phyloP scores from a whole-genome alignment of 2,329 filamentous ascomycete genomes.

The Sporothrix curviconia region DNA sequence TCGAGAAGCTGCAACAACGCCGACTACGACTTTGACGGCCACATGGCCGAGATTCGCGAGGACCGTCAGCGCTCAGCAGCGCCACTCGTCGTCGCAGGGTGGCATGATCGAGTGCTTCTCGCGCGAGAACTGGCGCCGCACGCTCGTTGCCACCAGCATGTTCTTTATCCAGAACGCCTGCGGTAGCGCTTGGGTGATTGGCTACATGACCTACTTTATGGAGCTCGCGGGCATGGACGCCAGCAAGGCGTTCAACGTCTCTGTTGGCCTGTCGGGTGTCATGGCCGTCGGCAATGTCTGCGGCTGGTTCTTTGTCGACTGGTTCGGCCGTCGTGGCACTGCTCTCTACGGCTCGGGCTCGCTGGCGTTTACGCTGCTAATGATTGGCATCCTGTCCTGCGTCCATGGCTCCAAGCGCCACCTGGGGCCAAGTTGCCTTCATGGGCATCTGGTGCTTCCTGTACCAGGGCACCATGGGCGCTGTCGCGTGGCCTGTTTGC shows the following conservation, averaged over 20 bases:
- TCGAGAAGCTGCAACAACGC: slow-evolving; percentile 26
- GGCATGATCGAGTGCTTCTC: slow-evolving; percentile 19
- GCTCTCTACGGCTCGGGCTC: slow-evolving; percentile 19
- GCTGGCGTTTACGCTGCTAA: slow-evolving; percentile 25
- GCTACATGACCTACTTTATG: slow-evolving; percentile 22
- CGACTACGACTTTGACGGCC: slow-evolving; percentile 26
- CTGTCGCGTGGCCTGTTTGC: slow-evolving; percentile 25
- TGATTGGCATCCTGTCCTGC: slow-evolving; percentile 27
- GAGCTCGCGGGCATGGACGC: slow-evolving; percentile 25
- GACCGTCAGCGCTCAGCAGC: slow-evolving; percentile 17
- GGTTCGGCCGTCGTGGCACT: slow-evolving; percentile 25
- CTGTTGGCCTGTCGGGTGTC: slow-evolving; percentile 22
- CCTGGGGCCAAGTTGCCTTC: slow-evolving; percentile 21
- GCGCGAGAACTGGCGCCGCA: slow-evolving; percentile 18
- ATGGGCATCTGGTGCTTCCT: slow-evolving; percentile 26
- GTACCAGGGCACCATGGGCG: slow-evolving; percentile 32
- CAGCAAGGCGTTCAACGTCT: slow-evolving; percentile 14
- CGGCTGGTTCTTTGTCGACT: slow-evolving; percentile 28
- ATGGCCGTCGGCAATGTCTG: slow-evolving; percentile 28
- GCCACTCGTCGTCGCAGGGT: background rate
- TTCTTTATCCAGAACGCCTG: slow-evolving; percentile 23
- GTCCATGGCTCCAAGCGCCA: slow-evolving; percentile 8
- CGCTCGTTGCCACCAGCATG: slow-evolving; percentile 23
- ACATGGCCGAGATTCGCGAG: slow-evolving; percentile 27
- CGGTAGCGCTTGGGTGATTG: slow-evolving; percentile 29